Percentiles rank a stretch among this genome's conserved stretches.
These are phyloP conservation scores for Neoboletus magnificus DNA, from an alignment of 768 basidiomycete genomes.

Conservation along the genomic window DNA sequence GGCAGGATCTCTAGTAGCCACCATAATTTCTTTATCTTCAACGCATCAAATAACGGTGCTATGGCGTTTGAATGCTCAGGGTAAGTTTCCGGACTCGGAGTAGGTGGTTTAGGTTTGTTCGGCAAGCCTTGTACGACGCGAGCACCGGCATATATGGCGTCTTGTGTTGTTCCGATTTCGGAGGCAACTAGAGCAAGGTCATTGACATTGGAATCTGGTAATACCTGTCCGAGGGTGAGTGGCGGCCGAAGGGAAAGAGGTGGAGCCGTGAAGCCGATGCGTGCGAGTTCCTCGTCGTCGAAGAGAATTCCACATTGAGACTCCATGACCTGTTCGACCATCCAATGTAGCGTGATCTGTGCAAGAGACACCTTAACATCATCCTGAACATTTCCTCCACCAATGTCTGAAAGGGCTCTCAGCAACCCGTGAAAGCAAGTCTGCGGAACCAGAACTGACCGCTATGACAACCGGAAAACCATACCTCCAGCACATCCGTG, in stretches of 20 bases:
- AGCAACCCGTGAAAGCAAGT: not conserved
- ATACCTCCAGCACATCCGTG: slow-evolving; percentile 70
- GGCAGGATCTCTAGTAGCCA: slow-evolving; percentile 74
- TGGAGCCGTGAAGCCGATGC: slow-evolving; percentile 35
- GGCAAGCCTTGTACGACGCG: not conserved
- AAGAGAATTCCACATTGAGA: slow-evolving; percentile 62
- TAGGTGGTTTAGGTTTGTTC: not conserved
- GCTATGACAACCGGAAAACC: slow-evolving; percentile 72
- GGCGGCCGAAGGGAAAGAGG: slow-evolving; percentile 5
- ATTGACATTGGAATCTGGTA: not conserved
- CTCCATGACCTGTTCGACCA: slow-evolving; percentile 63
- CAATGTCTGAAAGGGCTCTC: slow-evolving; percentile 49
- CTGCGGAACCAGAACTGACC: slow-evolving; percentile 41
- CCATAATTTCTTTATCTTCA: slow-evolving; percentile 49
- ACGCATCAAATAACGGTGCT: slow-evolving; percentile 52
- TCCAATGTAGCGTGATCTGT: slow-evolving; percentile 71
- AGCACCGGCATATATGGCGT: not conserved
- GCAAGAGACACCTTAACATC: slow-evolving; percentile 40
- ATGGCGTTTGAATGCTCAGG: slow-evolving; percentile 32
- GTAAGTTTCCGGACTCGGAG: not conserved
- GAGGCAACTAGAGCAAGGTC: not conserved
- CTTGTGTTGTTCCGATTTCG: not conserved
- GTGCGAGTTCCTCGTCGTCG: slow-evolving; percentile 44
- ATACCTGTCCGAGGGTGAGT: not conserved
- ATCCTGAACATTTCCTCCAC: slow-evolving; percentile 58